A percentile compares a stretch with the other conserved stretches of the same genome.
Conservation (phyloP, 1,284 basidiomycete genomes). For the Fomitopsis palustris region DNA sequence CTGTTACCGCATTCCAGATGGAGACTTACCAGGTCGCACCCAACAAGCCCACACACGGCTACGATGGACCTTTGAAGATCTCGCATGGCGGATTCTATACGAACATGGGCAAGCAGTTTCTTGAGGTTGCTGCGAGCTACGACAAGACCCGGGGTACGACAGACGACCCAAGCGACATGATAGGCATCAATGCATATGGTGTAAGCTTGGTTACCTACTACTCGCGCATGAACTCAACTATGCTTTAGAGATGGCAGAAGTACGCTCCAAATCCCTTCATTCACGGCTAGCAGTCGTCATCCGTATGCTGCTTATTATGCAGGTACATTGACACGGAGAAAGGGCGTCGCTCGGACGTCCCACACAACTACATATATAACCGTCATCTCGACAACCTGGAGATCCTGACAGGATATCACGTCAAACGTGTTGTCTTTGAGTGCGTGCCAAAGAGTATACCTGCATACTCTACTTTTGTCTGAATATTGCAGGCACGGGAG, state of each 20-base stretch:
- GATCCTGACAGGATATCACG: conserved; percentile 22
- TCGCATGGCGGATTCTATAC: conserved; percentile 19
- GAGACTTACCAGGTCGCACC: conserved; percentile 44
- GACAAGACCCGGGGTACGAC: conserved; percentile 30
- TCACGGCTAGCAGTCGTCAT: neutral
- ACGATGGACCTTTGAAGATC: conserved; percentile 24
- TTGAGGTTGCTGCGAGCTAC: conserved; percentile 40
- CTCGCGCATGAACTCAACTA: too few species aligned
- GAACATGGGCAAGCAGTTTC: conserved; percentile 28
- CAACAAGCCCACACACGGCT: conserved; percentile 24
- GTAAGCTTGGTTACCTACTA: conserved; percentile 11
- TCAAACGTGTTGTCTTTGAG: conserved; percentile 27
- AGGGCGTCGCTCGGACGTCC: conserved; percentile 54
- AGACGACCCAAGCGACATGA: conserved; percentile 23
- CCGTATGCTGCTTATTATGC: neutral
- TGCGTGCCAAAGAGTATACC: conserved; percentile 4
- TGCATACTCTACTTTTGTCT: neutral
- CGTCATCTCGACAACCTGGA: conserved; percentile 18
- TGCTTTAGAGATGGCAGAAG: conserved; percentile 1
- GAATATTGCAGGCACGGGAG: conserved; percentile 34
- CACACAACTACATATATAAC: conserved; percentile 57
- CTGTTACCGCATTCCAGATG: conserved; percentile 27
- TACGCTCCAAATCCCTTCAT: too few species aligned
- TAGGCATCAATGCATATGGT: conserved; percentile 24
- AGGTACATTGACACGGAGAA: conserved; percentile 51